Evolutionary conservation across 2,329 filamentous ascomycete genomes (phyloP), one percentile per base, ranked within the genome.

Genomic region (Elsinoe perseae): DNA sequence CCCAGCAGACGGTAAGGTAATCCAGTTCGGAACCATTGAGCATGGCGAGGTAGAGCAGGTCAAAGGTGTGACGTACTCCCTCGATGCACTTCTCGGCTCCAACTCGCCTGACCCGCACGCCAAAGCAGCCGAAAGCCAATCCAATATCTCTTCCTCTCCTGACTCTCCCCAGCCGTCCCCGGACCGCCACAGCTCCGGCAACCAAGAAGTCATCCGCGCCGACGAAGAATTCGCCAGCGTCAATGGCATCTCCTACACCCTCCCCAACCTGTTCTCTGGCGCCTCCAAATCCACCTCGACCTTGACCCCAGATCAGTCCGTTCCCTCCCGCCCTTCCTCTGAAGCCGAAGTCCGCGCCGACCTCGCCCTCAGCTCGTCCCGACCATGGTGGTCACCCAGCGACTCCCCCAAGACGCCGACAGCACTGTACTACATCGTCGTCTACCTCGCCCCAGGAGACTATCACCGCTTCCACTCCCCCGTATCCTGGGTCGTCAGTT

Each of bases 391-490:
- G 69, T 70, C 73, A 20, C 61, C 59, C 27, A 66, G 65, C n/a
- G 58, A 60, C 6, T 63, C 66, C 12, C 60, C 68, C 18, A 70
- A 71, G 50, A 69, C 64, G 12, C 75, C 73, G 2, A 89, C 85
- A 4, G 82, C 85, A 8, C 80, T 98, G 6, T 95, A 95, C 76
- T 98, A 97, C 72, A 87, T 80, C 59, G 95, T 98, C 61, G 84
- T 98, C 66, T 98, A 98, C 73, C 83, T 98, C 42, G 93, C 95
- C 0, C 93, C 93, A 0, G 93, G 93, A 50, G 95, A 98, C 75
- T 98, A 98, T 74, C 93, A 98, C 74, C 88, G 92, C 61, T 98
- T 97, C 77, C 95, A 98, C 75, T 95, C 89, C 1, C 93, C 93
- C 0, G 85, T 89, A 1, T 87, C 89, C 64, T 98, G 93, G 93